Base-by-base conservation (phyloP, 176 grass and related monocot genomes). In the Melocanna baccifera region DNA sequence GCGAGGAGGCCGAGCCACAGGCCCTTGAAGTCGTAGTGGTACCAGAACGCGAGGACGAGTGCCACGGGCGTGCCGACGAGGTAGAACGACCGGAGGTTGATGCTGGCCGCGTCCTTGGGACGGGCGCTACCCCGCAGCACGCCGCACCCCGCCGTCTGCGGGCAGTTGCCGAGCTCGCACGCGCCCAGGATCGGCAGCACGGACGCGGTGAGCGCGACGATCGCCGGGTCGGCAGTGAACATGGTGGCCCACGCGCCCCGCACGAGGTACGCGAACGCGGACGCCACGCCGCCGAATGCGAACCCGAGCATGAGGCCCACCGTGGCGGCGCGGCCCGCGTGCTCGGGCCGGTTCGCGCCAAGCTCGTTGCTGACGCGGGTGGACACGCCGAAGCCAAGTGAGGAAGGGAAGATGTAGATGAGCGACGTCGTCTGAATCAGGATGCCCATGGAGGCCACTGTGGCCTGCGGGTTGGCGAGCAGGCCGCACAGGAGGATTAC, bases 321-420 rank as follows among this genome's bases (percentile, higher is more conserved):
- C 5, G 57, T 77, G 71, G 92, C 90, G 0, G 88, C 90, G 22
- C 88, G 86, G 47, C 40, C 77, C 11, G 92, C 94, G 69, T 74
- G 84, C 5, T 71, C 72, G 0, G 92, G 88, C 9, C 84, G 86
- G 90, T 89, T 91, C 10, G 96, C 96, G 15, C 96, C 96, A 69
- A 98, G 96, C 65, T 95, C 93, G 78, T 98, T 98, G 79, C 91
- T 90, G 64, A 98, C 91, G 75, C 96, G 93, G 16, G 93, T 98
- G 26, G 96, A 98, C 29, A 95, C 93, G 55, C 93, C 93, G 62
- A 90, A 87, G 85, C 96, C 75, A 32, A 98, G 91, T 14, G 96
- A 98, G 52, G 96, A 98, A 1, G 96, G 96, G 87, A 98, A 98
- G 71, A 98, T 93, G 89, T 98, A 98, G 65, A 98, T 93, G 70